A percentile compares a stretch with the other conserved stretches of the same genome.
phyloP scores from a whole-genome alignment of 192 early-diverging fungal genomes.

The Gonapodya sp. region DNA sequence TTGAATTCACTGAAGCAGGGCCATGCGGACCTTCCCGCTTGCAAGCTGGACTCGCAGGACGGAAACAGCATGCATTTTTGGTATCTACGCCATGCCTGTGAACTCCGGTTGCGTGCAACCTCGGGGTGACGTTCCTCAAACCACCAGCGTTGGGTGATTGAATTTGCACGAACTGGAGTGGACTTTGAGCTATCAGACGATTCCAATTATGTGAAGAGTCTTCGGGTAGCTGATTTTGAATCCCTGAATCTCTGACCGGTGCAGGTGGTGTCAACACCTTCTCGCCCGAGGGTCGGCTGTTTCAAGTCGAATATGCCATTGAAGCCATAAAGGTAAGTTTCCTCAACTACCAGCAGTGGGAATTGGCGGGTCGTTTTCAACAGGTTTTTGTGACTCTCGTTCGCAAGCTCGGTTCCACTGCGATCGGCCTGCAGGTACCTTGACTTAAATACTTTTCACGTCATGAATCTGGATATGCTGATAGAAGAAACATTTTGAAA shows the following conservation, averaged over 20 bases:
- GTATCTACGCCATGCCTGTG: no score
- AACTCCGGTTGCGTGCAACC: no score
- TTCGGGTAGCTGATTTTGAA: no score
- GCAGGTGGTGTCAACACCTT: slow-evolving; percentile 94
- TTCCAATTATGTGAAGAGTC: no score
- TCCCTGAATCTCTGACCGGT: not conserved
- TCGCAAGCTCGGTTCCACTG: not conserved
- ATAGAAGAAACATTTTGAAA: slow-evolving; percentile 19
- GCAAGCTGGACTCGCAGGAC: no score
- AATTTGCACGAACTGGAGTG: no score
- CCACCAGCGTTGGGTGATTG: no score
- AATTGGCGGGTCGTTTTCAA: not conserved
- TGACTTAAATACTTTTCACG: not conserved
- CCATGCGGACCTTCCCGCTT: no score
- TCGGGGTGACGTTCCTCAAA: no score
- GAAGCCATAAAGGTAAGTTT: slow-evolving; percentile 96
- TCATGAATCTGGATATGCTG: not conserved
- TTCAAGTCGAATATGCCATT: slow-evolving; percentile 99
- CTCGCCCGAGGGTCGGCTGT: slow-evolving; percentile 96
- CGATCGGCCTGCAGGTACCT: not conserved
- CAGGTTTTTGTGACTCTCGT: not conserved
- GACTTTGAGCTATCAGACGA: no score
- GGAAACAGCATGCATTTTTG: no score
- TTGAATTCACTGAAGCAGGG: not conserved
- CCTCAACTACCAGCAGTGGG: no score